A percentile compares a stretch with the other conserved stretches of the same genome.
Conservation (phyloP, 2,329 filamentous ascomycete genomes). For the Plectosphaerella plurivora region DNA sequence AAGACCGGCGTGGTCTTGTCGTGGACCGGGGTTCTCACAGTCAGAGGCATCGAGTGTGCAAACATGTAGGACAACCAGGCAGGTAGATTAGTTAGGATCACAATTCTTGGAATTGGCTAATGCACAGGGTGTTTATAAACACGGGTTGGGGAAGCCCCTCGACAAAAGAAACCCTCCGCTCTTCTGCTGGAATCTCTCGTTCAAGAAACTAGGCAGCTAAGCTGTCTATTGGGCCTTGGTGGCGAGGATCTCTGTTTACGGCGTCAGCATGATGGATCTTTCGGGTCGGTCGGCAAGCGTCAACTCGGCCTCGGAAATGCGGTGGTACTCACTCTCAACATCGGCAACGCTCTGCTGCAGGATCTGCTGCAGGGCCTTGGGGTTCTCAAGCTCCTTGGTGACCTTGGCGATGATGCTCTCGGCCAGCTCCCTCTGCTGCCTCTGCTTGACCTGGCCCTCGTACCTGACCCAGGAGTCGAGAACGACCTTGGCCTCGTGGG, state of each 20-base stretch:
- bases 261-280: neutral
- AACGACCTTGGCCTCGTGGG: constrained; percentile 87
- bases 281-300: neutral
- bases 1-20: too few relatives aligned
- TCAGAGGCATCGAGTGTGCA: neutral
- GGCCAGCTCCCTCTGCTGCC: constrained; percentile 95
- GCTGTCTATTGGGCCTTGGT: constrained; percentile 59
- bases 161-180: constrained; percentile 46
- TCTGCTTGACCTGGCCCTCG: constrained; percentile 97
- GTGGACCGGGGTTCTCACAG: too few relatives aligned
- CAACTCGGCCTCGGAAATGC: neutral
- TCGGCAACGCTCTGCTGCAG: constrained; percentile 94
- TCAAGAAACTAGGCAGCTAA: neutral
- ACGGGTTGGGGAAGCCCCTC: constrained; percentile 30
- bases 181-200: constrained; percentile 1
- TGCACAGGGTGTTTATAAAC: constrained; percentile 58
- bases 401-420: constrained; percentile 94
- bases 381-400: constrained; percentile 97
- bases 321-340: constrained; percentile 71
- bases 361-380: constrained; percentile 95
- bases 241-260: constrained; percentile 51
- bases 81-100: constrained; percentile 1
- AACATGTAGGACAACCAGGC: too few relatives aligned
- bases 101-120: constrained; percentile 46
- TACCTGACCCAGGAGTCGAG: constrained; percentile 99